These are phyloP conservation scores for Amanita inopinata DNA, from an alignment of 768 basidiomycete genomes.

Conservation along the genomic window DNA sequence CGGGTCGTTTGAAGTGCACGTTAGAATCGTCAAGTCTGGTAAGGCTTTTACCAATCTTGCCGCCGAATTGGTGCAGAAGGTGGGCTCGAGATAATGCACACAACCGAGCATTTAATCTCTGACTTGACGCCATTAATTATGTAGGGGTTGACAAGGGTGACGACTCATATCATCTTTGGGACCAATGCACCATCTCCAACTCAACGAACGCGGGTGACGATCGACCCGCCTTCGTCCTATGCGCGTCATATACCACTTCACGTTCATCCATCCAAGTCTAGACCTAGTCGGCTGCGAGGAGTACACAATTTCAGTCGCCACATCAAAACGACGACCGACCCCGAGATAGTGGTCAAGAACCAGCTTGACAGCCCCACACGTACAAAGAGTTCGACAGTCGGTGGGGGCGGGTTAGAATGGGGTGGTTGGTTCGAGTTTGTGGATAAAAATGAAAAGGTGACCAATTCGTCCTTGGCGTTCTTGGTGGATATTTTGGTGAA, in stretches of 20 bases:
- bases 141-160: constrained; percentile 38
- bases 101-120: not conserved
- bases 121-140: not conserved
- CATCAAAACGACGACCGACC: constrained; percentile 31
- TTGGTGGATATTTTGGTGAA: constrained; percentile 46
- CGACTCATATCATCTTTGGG: constrained; percentile 49
- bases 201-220: constrained; percentile 19
- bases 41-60: constrained; percentile 46
- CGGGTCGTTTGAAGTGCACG: constrained; percentile 34
- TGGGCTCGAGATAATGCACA: constrained; percentile 14
- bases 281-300: constrained; percentile 14
- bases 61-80: constrained; percentile 52
- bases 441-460: constrained; percentile 33
- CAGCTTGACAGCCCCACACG: constrained; percentile 25
- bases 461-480: constrained; percentile 40
- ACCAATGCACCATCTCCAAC: constrained; percentile 25
- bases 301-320: constrained; percentile 27
- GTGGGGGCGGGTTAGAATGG: constrained; percentile 48
- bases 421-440: constrained; percentile 47
- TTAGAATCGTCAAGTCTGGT: constrained; percentile 39
- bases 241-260: constrained; percentile 50
- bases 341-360: constrained; percentile 30
- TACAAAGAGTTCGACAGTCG: constrained; percentile 29
- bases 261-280: constrained; percentile 37
- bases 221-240: constrained; percentile 45